Conservation (phyloP, 2,329 filamentous ascomycete species). For the Ambrosiella cleistominuta region DNA sequence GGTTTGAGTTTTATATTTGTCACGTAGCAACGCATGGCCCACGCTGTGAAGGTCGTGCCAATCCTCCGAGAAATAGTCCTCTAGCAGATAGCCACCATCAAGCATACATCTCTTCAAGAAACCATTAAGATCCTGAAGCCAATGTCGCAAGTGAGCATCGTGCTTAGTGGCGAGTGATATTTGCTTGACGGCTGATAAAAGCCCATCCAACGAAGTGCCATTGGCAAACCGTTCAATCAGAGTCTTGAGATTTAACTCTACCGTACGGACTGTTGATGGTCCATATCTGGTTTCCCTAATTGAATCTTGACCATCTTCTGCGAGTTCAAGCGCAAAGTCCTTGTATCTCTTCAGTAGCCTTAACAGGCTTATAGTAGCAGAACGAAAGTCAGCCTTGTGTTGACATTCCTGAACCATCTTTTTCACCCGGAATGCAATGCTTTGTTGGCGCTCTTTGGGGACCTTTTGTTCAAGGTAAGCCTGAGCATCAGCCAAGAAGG, state of each 20-base stretch:
- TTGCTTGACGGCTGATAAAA: slow-evolving; percentile 68
- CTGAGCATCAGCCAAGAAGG: slow-evolving; percentile 34
- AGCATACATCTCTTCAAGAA: slow-evolving; percentile 73
- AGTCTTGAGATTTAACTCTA: slow-evolving; percentile 67
- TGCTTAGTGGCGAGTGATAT: slow-evolving; percentile 77
- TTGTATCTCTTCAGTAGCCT: slow-evolving; percentile 71
- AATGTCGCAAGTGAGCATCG: slow-evolving; percentile 70
- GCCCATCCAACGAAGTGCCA: slow-evolving; percentile 69
- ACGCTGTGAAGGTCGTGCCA: slow-evolving; percentile 77
- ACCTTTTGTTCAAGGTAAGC: slow-evolving; percentile 76
- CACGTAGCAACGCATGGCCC: slow-evolving; percentile 69
- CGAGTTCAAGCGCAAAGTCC: slow-evolving; percentile 49
- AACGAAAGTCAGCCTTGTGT: slow-evolving; percentile 81
- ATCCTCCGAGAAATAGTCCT: slow-evolving; percentile 59
- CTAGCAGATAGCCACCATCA: slow-evolving; percentile 79
- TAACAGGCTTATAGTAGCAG: slow-evolving; percentile 78
- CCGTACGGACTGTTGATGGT: slow-evolving; percentile 48
- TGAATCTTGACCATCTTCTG: slow-evolving; percentile 45
- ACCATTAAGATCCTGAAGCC: slow-evolving; percentile 64
- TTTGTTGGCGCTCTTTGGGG: slow-evolving; percentile 80
- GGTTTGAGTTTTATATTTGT: slow-evolving; percentile 74
- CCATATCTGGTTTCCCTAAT: slow-evolving; percentile 44
- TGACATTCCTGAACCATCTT: slow-evolving; percentile 98
- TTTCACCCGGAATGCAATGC: slow-evolving; percentile 79
- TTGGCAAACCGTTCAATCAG: slow-evolving; percentile 94